Evolutionary conservation across 805 yeast genomes (phyloP), one percentile per base, ranked within the genome.

Genomic region (Schizosaccharomyces cryophilus): DNA sequence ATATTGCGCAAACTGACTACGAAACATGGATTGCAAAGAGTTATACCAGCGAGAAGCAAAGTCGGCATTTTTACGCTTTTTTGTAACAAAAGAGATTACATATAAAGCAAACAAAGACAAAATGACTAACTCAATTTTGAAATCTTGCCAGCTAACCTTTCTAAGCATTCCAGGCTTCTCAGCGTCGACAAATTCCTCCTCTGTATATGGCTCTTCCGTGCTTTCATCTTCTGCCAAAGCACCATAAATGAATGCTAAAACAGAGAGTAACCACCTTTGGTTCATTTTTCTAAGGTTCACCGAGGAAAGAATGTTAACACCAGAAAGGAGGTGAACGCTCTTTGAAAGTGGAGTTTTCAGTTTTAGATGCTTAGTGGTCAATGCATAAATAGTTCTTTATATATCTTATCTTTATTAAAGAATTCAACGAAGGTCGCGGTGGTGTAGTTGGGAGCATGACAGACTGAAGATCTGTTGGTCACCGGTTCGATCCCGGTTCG

Each of bases 361-460:
- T 35, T 35, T 35, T 15, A 35, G 13, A 35, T 1, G 13, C 40
- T 35, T 35, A 15, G 6, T 30, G 6, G 31, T 6, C 31, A 4
- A 30, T 30, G 31, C 31, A 30, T 6, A 30, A 4, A 30, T 4
- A 4, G 31, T 4, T 9, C 40, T 35, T 35, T 35, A 35, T 35
- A 35, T 35, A 6, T 35, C 17, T 4, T 19, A 45, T 5, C n/a
- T n/a, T n/a, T 9, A 45, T 45, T 9, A n/a, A 2, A 4, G 17
- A n/a, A 15, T 15, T 45, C 51, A 19, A n/a, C 7, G 5, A 15
- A 42, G 9, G 56, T 51, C 56, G 56, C 56, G 35, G 26, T 51
- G 56, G 56, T 51, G 56, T 51, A 51, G 56, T 51, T 51, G 56
- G 51, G 56, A 51, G 56, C 56, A 51, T 51, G 56, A 51, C 56